Conservation (phyloP, 441 rosid species). For the Erysimum cheiri region DNA sequence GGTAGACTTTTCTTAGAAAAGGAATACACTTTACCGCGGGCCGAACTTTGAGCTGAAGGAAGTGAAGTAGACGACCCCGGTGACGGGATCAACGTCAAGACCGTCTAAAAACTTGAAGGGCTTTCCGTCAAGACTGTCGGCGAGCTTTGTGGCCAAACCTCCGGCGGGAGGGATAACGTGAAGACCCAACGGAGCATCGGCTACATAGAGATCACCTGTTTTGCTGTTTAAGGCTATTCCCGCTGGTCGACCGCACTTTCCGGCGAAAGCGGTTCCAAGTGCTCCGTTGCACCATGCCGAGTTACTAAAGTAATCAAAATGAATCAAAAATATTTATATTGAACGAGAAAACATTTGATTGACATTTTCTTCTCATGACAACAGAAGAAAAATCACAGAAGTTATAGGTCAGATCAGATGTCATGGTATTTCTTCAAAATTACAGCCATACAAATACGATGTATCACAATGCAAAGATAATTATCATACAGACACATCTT, state of each 20-base stretch:
- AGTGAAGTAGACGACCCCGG: slow-evolving; percentile 46
- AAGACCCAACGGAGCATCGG: slow-evolving; percentile 50
- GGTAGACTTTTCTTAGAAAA: neutral
- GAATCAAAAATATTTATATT: neutral
- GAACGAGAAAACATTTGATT: neutral
- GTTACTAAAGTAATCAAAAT: slow-evolving; percentile 41
- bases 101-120: slow-evolving; percentile 44
- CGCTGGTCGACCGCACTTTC: slow-evolving; percentile 49
- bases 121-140: slow-evolving; percentile 45
- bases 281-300: slow-evolving; percentile 44
- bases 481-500: slow-evolving; percentile 2
- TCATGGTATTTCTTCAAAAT: neutral
- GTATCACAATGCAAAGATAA: neutral
- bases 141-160: slow-evolving; percentile 44
- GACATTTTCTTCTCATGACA: neutral
- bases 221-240: slow-evolving; percentile 42
- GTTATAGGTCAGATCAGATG: neutral
- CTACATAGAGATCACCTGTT: slow-evolving; percentile 46
- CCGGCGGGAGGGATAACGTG: slow-evolving; percentile 44
- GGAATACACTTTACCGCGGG: slow-evolving; percentile 14
- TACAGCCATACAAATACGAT: neutral
- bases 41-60: slow-evolving; percentile 42
- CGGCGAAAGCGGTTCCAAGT: slow-evolving; percentile 29
- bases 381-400: neutral
- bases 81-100: slow-evolving; percentile 48